Base-by-base conservation (phyloP, 352 stramenopile genomes). In the Pythium monospermum region DNA sequence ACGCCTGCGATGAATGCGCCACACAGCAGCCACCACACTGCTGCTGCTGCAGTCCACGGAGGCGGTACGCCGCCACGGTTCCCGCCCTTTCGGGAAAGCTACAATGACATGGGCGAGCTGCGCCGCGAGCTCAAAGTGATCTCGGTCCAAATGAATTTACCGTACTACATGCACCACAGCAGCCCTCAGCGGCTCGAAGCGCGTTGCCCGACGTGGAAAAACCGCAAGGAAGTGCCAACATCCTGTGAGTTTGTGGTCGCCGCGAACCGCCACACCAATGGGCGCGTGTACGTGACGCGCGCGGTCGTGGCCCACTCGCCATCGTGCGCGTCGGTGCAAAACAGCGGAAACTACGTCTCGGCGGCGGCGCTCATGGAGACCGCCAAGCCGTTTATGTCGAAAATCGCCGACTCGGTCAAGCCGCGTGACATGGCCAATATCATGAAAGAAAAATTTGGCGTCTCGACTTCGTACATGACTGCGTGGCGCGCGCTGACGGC, bases 141-240 rank as follows among this genome's bases (percentile, higher is more conserved):
- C 6, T 88, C 76, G 1, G 80, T 91, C 49, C 74, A 82, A 56
- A 73, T 69, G 64, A 77, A 82, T 7, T 48, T 77, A 33, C 80
- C 75, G 7, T 91, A 91, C 46, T 88, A 81, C 51, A 88, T 91
- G 76, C 72, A 88, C 42, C 80, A 91, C 66, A 88, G 76, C 62
- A 91, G 80, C 68, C 80, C 80, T 21, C 76, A 91, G 50, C 75
- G 80, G 4, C 62, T 91, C 6, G 80, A 91, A 43, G 80, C 80
- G 30, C 80, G 80, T 18, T 91, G 80, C 58, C 76, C 77, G 43
- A 84, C 77, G 48, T 91, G 76, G 76, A 79, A 85, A 48, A 68
- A 83, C 25, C 73, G 77, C 36, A 87, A 88, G 59, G 61, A 73
- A 39, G 39, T 72, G 36, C 38, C 60, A 3, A 69, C 44, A 21